Evolutionary conservation across 441 rosid genomes (phyloP).

Genomic region (Adansonia gregorii): DNA sequence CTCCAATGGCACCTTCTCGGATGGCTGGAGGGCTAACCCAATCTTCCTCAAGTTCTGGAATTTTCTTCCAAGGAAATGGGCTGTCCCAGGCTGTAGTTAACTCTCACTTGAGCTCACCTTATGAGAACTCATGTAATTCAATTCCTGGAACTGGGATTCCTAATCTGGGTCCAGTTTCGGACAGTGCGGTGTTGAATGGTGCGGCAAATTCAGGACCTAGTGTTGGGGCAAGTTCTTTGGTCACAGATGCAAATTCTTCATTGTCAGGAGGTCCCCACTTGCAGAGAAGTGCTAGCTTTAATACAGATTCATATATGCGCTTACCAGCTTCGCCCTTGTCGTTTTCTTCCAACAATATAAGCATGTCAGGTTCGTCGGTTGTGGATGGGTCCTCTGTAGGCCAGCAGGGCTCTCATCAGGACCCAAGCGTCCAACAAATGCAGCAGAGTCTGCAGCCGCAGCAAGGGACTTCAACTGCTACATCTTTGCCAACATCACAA

Average conservation of each 20-base stretch:
- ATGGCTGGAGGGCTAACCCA: slow-evolving; percentile 86
- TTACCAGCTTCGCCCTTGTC: slow-evolving; percentile 98
- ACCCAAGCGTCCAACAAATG: slow-evolving; percentile 59
- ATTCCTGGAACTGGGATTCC: slow-evolving; percentile 71
- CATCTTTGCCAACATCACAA: slow-evolving; percentile 71
- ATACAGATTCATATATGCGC: slow-evolving; percentile 93
- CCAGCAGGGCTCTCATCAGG: slow-evolving; percentile 74
- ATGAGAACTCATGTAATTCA: slow-evolving; percentile 78
- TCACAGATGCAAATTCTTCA: slow-evolving; percentile 95
- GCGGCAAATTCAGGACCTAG: slow-evolving; percentile 92
- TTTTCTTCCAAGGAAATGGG: slow-evolving; percentile 96
- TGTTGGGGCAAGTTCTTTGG: slow-evolving; percentile 92
- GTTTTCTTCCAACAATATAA: slow-evolving; percentile 85
- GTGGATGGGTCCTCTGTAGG: slow-evolving; percentile 83
- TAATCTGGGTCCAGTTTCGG: slow-evolving; percentile 73
- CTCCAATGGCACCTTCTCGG: slow-evolving; percentile 74
- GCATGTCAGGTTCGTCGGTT: slow-evolving; percentile 85
- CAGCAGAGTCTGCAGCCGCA: slow-evolving; percentile 57
- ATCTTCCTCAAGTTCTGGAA: slow-evolving; percentile 93
- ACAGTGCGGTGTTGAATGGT: slow-evolving; percentile 76
- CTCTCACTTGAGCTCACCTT: slow-evolving; percentile 85
- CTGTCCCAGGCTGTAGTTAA: slow-evolving; percentile 83
- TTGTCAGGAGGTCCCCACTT: slow-evolving; percentile 87
- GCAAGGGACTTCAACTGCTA: slow-evolving; percentile 75
- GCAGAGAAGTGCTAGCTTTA: slow-evolving; percentile 95